phyloP scores from a whole-genome alignment of 371 early-diverging fungal species.

The Mortierella sp. region DNA sequence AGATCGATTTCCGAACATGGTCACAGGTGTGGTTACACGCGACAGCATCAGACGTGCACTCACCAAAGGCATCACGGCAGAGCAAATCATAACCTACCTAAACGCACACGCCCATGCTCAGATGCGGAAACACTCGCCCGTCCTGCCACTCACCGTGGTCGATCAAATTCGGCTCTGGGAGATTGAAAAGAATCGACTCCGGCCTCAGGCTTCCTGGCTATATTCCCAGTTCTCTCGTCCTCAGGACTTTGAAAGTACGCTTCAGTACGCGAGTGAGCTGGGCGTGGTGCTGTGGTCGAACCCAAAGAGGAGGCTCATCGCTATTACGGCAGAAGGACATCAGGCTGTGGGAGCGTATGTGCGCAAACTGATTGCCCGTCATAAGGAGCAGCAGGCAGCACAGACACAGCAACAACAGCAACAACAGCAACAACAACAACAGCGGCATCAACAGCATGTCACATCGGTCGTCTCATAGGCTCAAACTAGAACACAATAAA shows the following conservation, averaged over 20 bases:
- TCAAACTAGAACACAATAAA: not conserved
- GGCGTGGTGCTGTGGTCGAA: constrained; percentile 85
- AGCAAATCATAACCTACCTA: constrained; percentile 94
- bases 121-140: constrained; percentile 84
- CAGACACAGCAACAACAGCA: constrained; percentile 28
- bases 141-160: constrained; percentile 93
- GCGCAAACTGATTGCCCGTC: constrained; percentile 35
- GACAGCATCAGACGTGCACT: constrained; percentile 93
- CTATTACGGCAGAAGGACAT: constrained; percentile 68
- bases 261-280: constrained; percentile 81
- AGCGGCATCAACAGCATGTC: constrained; percentile 4
- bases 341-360: constrained; percentile 49
- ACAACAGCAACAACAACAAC: constrained; percentile 21
- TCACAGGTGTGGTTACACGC: constrained; percentile 92
- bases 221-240: constrained; percentile 85
- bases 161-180: constrained; percentile 99
- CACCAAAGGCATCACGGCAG: constrained; percentile 94
- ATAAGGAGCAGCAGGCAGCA: constrained; percentile 39
- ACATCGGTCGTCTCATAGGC: constrained; percentile 25
- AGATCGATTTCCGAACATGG: constrained; percentile 94
- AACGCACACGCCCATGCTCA: constrained; percentile 93
- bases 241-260: constrained; percentile 81
- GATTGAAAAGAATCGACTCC: constrained; percentile 92
- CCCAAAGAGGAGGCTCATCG: constrained; percentile 68
- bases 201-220: constrained; percentile 73